Base-by-base conservation (phyloP, 768 basidiomycete genomes). In the Xerocomellus amylosporus region DNA sequence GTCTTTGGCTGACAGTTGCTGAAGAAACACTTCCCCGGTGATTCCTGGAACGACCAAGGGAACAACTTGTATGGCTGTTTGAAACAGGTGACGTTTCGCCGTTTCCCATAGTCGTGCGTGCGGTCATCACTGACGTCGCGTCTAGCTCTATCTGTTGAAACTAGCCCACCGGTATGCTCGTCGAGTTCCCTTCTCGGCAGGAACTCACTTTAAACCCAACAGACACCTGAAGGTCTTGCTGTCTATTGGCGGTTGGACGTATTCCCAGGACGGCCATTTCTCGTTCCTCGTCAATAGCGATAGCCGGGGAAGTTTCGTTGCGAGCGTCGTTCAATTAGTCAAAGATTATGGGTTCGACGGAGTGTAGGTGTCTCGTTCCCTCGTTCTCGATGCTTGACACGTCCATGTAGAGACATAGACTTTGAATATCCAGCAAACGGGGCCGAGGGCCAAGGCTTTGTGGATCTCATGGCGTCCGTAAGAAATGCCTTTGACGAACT, bases 321-420 rank as follows among this genome's bases (percentile, higher is more conserved):
- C 65, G 47, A 79, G 71, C 53, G 86, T 87, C 2, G 81, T 91
- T 26, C 75, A 78, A 43, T 62, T 90, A 10, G 73, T 87, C 44
- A 79, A 86, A 62, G 84, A 92, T 67, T 87, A 90, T 53, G 90
- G 90, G 0, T 81, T 93, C 47, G 90, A 92, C 62, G 90, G 90
- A 49, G 80, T 89, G 85, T 84, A 59, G 50, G 81, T 67, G 8
- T 19, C 15, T 13, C 8, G 3, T 36, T 15, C 14, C 7, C 10
- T 26, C 33, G 2, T n/a, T 33, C 14, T 46, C 24, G 2, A 17
- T 38, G 3, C 13, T 33, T 22, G 5, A 53, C 46, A 20, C 17
- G n/a, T 0, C 6, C n/a, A 0, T 15, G 12, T 40, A 85, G 85
- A 64, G 86, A 89, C 57, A 68, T 89, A 45, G 90, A 93, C 69